Percentiles rank a stretch among this genome's conserved stretches.
Evolutionary conservation across 495 filamentous ascomycete genomes (phyloP).

Genomic region (Astrothelium macrocarpum): DNA sequence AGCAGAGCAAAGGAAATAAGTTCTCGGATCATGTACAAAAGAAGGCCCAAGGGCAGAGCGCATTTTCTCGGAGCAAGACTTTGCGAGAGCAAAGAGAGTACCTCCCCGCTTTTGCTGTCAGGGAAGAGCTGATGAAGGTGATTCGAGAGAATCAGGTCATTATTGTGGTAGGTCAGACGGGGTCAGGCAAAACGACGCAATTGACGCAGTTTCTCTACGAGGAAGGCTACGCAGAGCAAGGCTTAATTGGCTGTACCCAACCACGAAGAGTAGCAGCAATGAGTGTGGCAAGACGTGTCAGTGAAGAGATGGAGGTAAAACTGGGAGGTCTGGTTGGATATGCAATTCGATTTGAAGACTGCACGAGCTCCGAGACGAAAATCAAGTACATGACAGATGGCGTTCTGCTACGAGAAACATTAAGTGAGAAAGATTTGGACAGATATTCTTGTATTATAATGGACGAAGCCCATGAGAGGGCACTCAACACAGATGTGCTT

Average conservation of each 20-base stretch:
- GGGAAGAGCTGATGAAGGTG: constrained; percentile 88
- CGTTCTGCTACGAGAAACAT: constrained; percentile 84
- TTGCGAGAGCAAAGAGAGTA: constrained; percentile 87
- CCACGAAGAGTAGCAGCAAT: constrained; percentile 93
- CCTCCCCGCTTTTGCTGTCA: constrained; percentile 90
- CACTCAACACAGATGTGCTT: constrained; percentile 91
- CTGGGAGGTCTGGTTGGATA: constrained; percentile 86
- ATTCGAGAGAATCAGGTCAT: constrained; percentile 96
- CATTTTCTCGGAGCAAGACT: constrained; percentile 87
- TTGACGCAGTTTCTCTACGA: constrained; percentile 92
- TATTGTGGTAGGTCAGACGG: constrained; percentile 93
- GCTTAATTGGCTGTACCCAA: constrained; percentile 93
- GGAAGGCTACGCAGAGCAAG: constrained; percentile 76
- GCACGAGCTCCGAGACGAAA: constrained; percentile 82
- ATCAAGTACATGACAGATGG: constrained; percentile 99
- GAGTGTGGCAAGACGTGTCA: constrained; percentile 97
- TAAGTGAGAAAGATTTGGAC: constrained; percentile 86
- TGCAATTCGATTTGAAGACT: constrained; percentile 98
- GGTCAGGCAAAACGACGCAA: constrained; percentile 94
- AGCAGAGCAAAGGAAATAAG: constrained; percentile 61
- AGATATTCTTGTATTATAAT: constrained; percentile 98
- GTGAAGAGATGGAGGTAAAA: constrained; percentile 97
- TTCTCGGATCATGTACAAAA: constrained; percentile 89
- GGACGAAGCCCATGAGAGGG: constrained; percentile 98
- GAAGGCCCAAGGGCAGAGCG: constrained; percentile 62